Evolutionary conservation across 2,329 filamentous ascomycete species (phyloP).

Genomic region (Diaporthe ilicicola): DNA sequence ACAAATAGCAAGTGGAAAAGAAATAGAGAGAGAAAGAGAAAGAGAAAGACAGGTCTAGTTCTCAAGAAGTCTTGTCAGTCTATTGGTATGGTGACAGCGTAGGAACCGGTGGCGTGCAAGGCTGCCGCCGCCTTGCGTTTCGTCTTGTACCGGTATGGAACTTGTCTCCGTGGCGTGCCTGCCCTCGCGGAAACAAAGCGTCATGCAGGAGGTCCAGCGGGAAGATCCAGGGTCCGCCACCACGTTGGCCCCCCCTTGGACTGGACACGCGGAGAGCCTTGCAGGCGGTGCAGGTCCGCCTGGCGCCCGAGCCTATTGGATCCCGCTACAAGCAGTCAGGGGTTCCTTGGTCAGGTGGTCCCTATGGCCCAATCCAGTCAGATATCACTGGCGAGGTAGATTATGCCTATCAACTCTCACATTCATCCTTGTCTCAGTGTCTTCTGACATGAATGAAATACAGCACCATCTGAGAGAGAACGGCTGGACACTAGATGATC

Average conservation of each 20-base stretch:
- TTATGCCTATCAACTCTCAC: not conserved
- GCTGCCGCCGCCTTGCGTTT: constrained; percentile 27
- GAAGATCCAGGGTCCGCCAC: constrained; percentile 11
- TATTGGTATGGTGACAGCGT: not conserved
- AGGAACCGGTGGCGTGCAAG: not conserved
- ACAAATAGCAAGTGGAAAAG: not conserved
- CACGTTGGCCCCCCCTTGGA: not conserved
- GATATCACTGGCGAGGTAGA: not conserved
- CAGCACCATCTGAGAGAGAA: not conserved
- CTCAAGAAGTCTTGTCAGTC: not conserved
- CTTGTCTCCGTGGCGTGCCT: constrained; percentile 7
- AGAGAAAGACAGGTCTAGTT: constrained; percentile 1
- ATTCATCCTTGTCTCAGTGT: not conserved
- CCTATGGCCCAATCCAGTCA: too few relatives aligned
- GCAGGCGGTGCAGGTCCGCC: not conserved
- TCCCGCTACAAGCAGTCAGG: not conserved
- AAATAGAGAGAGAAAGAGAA: not conserved
- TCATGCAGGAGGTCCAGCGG: not conserved
- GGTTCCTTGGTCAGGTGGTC: not conserved
- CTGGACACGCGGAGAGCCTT: constrained; percentile 18
- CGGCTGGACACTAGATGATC: not conserved
- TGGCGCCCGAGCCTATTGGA: not conserved
- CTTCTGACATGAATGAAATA: not conserved
- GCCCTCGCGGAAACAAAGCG: not conserved
- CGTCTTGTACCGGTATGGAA: constrained; percentile 8